phyloP scores from a whole-genome alignment of 192 early-diverging fungal genomes.

The Anaeromyces robustus region DNA sequence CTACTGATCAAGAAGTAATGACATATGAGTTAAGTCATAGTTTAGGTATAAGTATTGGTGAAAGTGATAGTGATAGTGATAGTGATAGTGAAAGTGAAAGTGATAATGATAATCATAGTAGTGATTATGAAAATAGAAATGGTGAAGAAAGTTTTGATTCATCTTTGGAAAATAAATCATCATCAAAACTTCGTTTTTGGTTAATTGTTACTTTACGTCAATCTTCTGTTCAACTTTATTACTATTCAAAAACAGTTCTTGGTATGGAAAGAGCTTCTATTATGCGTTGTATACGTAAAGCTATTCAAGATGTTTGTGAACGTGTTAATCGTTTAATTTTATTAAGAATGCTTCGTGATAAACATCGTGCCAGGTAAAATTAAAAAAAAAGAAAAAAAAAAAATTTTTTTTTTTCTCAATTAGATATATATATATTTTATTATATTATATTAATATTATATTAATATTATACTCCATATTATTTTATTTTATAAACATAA shows the following conservation, averaged over 20 bases:
- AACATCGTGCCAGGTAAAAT: conserved; percentile 39
- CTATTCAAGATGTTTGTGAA: conserved; percentile 38
- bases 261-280: conserved; percentile 30
- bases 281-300: conserved; percentile 26
- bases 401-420: no score
- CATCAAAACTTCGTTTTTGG: conserved; percentile 37
- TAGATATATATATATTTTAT: no score
- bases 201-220: conserved; percentile 36
- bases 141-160: background rate
- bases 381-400: background rate
- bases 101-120: no score
- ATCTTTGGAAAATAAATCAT: background rate
- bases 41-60: background rate
- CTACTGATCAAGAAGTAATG: background rate
- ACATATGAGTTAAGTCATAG: background rate
- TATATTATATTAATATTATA: no score
- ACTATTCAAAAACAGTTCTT: conserved; percentile 47
- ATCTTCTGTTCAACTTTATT: conserved; percentile 37
- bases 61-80: background rate
- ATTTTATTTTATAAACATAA: no score
- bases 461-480: no score
- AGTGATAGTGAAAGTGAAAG: background rate
- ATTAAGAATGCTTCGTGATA: conserved; percentile 40
- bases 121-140: background rate
- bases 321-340: conserved; percentile 49